Percentiles rank a stretch among this genome's conserved stretches.
Evolutionary conservation across 176 grass and related monocot genomes (phyloP).

Genomic region (Eremochloa ophiuroides): DNA sequence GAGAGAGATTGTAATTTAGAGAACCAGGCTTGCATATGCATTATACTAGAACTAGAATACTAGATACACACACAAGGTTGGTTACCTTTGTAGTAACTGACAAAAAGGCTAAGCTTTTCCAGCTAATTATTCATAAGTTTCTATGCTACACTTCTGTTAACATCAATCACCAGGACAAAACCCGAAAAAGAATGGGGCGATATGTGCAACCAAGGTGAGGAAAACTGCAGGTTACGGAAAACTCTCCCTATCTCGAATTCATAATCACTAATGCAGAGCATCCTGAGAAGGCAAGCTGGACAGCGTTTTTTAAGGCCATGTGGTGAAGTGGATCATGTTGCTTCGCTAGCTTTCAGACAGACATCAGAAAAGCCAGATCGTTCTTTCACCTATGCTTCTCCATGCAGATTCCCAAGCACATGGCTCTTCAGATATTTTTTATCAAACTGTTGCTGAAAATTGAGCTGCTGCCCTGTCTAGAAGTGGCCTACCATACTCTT

Average conservation of each 20-base stretch:
- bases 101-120: conserved; percentile 38
- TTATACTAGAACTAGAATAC: conserved; percentile 18
- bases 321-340: neutral
- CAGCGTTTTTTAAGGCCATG: conserved; percentile 16
- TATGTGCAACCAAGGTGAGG: conserved; percentile 51
- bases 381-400: conserved; percentile 23
- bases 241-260: conserved; percentile 30
- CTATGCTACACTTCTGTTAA: conserved; percentile 43
- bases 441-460: conserved; percentile 26
- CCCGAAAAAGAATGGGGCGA: conserved; percentile 44
- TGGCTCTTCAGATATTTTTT: conserved; percentile 8
- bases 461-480: conserved; percentile 7
- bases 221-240: conserved; percentile 33
- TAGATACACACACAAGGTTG: neutral
- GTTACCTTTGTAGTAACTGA: conserved; percentile 1
- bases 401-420: conserved; percentile 3
- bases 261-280: conserved; percentile 13
- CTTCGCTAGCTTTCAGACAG: conserved; percentile 20
- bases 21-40: neutral
- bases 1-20: neutral
- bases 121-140: conserved; percentile 43
- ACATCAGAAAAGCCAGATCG: conserved; percentile 21
- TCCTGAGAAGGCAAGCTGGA: conserved; percentile 2
- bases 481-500: conserved; percentile 37
- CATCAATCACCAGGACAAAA: conserved; percentile 20